Conservation (phyloP, 2,329 filamentous ascomycete genomes). For the Ophiostoma himal-ulmi region DNA sequence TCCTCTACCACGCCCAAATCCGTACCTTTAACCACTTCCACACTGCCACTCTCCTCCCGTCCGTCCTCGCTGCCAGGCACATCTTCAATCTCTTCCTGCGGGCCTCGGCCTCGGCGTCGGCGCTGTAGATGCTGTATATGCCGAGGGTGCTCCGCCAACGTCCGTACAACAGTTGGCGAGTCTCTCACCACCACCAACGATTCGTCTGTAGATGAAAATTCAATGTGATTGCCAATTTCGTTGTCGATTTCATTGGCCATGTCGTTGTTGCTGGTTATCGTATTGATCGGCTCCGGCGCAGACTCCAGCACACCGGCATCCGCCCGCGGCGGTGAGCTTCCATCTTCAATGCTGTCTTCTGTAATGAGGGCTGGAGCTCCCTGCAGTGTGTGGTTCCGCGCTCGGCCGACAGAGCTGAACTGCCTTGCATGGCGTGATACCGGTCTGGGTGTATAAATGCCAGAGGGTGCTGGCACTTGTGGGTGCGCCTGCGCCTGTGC, state of each 20-base stretch:
- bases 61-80: neutral
- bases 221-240: neutral
- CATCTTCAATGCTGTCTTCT: slow-evolving; percentile 23
- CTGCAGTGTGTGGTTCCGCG: neutral
- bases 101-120: neutral
- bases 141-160: neutral
- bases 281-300: neutral
- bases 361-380: neutral
- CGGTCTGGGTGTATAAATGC: neutral
- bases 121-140: neutral
- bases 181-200: neutral
- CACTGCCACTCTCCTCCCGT: neutral
- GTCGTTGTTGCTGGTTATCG: neutral
- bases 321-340: slow-evolving; percentile 19
- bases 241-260: neutral
- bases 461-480: neutral
- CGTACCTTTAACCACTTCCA: neutral
- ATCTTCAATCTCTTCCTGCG: slow-evolving; percentile 23
- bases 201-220: neutral
- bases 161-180: neutral
- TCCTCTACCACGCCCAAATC: neutral
- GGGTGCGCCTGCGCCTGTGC: neutral
- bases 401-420: neutral
- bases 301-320: neutral
- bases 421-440: neutral